Conservation (phyloP, 2,329 filamentous ascomycete genomes). For the Coniochaeta sp. region DNA sequence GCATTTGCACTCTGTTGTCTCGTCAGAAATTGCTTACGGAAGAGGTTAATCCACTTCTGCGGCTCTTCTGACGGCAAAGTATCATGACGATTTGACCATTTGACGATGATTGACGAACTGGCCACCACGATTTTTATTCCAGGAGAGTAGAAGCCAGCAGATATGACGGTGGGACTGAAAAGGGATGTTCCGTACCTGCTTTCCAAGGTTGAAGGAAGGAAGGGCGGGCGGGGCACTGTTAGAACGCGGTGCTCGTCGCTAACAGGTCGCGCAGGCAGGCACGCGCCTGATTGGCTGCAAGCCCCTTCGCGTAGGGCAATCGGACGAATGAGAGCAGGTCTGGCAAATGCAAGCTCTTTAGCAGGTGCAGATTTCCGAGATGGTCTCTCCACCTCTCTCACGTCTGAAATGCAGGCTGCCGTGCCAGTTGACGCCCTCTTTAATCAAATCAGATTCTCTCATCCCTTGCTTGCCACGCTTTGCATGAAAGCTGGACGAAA, state of each 20-base stretch:
- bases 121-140: not conserved
- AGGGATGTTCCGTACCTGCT: not conserved
- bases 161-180: not conserved
- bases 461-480: not conserved
- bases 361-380: not conserved
- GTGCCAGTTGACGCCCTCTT: constrained; percentile 1
- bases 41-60: too few relatives aligned
- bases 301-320: too few relatives aligned
- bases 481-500: not conserved
- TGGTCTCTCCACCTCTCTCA: not conserved
- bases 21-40: not conserved
- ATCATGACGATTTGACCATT: too few relatives aligned
- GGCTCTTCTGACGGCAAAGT: too few relatives aligned
- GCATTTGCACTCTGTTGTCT: not conserved
- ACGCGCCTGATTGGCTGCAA: constrained; percentile 5
- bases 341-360: constrained; percentile 9
- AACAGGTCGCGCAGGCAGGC: constrained; percentile 2
- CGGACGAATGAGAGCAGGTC: not conserved
- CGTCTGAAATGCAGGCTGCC: not conserved
- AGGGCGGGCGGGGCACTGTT: not conserved
- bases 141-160: not conserved
- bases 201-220: too few relatives aligned
- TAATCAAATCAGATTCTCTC: not conserved
- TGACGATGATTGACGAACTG: too few relatives aligned
- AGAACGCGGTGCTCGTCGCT: not conserved